Percentiles rank a stretch among this genome's conserved stretches.
Conservation (phyloP, 2,329 filamentous ascomycete genomes). For the Colletotrichum sidae region DNA sequence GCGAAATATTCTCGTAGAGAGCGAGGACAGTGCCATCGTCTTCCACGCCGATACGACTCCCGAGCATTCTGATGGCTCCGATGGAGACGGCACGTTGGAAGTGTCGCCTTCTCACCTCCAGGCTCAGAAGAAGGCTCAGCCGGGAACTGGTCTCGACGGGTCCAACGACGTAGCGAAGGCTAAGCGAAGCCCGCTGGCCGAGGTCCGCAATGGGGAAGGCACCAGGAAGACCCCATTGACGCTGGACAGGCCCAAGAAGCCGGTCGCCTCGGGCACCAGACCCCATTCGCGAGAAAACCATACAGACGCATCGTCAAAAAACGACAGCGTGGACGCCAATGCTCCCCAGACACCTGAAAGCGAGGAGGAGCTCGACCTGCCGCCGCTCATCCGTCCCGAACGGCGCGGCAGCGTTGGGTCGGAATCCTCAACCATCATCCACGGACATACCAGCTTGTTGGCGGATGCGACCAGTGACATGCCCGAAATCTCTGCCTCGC, state of each 20-base stretch:
- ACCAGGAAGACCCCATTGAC: conserved; percentile 8
- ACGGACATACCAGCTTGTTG: conserved; percentile 52
- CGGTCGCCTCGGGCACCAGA: conserved; percentile 8
- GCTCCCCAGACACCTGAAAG: conserved; percentile 13
- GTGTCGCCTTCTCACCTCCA: conserved; percentile 11
- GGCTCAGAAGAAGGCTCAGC: conserved; percentile 12
- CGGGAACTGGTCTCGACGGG: conserved; percentile 16
- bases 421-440: conserved; percentile 53
- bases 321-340: conserved; percentile 12
- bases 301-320: background rate
- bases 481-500: conserved; percentile 58
- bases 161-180: conserved; percentile 14
- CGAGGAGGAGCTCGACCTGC: conserved; percentile 49
- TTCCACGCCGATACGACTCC: conserved; percentile 17
- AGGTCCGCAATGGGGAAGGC: conserved; percentile 23
- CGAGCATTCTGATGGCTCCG: conserved; percentile 15
- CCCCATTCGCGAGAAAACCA: conserved; percentile 6
- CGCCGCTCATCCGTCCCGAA: conserved; percentile 46
- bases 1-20: conserved; percentile 3
- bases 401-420: conserved; percentile 48
- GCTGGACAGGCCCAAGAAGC: conserved; percentile 5
- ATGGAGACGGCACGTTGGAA: conserved; percentile 11
- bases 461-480: conserved; percentile 55
- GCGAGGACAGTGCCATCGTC: background rate
- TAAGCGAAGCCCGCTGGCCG: conserved; percentile 24